phyloP scores from a whole-genome alignment of 2,329 filamentous ascomycete species.

The Alternaria brassicae region DNA sequence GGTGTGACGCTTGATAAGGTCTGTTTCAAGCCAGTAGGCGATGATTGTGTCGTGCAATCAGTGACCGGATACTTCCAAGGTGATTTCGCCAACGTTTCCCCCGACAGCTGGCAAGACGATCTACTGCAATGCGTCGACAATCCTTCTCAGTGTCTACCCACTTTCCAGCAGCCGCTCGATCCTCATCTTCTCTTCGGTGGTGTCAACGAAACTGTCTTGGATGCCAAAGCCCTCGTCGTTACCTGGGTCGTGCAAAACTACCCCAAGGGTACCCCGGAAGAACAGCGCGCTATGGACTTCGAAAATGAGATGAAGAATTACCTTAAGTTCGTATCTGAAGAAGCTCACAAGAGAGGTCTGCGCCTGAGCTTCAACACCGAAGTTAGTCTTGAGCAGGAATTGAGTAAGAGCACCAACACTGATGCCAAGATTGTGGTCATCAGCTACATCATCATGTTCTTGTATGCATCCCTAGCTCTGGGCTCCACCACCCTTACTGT shows the following conservation, averaged over 20 bases:
- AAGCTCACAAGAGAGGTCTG: constrained; percentile 79
- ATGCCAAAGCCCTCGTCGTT: constrained; percentile 81
- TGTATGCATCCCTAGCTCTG: constrained; percentile 92
- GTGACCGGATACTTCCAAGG: constrained; percentile 87
- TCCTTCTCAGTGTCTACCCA: constrained; percentile 81
- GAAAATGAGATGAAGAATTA: constrained; percentile 78
- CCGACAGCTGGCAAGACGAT: constrained; percentile 73
- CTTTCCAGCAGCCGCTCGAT: constrained; percentile 87
- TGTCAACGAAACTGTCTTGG: constrained; percentile 70
- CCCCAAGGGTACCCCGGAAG: constrained; percentile 72
- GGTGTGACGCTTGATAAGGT: constrained; percentile 79
- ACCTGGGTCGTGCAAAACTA: constrained; percentile 96
- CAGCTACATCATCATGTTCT: constrained; percentile 98
- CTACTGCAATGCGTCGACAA: constrained; percentile 77
- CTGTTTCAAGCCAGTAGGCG: constrained; percentile 91
- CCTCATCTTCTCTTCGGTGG: constrained; percentile 87
- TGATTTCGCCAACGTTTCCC: constrained; percentile 67
- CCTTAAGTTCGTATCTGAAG: constrained; percentile 77
- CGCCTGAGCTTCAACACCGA: constrained; percentile 94
- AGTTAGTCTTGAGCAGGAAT: constrained; percentile 90
- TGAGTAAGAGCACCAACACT: constrained; percentile 98
- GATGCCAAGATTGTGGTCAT: constrained; percentile 96
- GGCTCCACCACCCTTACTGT: constrained; percentile 85
- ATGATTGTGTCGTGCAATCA: constrained; percentile 91
- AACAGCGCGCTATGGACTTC: constrained; percentile 84